phyloP scores from a whole-genome alignment of 2,329 filamentous ascomycete species.

The Pyrenophora graminea region DNA sequence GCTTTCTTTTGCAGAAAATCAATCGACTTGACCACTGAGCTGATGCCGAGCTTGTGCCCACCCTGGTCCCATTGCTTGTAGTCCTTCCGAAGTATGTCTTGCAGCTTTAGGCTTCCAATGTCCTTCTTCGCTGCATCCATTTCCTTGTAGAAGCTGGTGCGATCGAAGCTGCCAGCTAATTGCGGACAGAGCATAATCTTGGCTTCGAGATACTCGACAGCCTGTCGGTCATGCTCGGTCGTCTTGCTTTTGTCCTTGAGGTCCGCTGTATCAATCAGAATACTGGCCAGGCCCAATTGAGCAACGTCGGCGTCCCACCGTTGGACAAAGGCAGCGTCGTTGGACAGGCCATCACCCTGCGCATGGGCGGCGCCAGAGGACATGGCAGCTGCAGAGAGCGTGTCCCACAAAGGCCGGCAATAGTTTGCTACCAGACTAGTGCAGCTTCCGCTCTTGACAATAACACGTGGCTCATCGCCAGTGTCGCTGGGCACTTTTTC shows the following conservation, averaged over 20 bases:
- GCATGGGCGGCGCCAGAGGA: conserved; percentile 46
- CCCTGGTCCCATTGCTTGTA: conserved; percentile 75
- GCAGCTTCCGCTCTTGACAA: conserved; percentile 73
- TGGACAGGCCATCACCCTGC: conserved; percentile 45
- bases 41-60: conserved; percentile 65
- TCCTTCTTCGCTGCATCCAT: conserved; percentile 70
- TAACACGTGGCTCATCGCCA: conserved; percentile 60
- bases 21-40: conserved; percentile 66
- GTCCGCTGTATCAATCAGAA: conserved; percentile 74
- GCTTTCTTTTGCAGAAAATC: conserved; percentile 63
- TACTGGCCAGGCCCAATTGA: conserved; percentile 68
- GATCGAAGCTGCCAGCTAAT: conserved; percentile 54
- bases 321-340: conserved; percentile 40
- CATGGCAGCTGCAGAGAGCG: conserved; percentile 49
- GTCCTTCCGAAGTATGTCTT: conserved; percentile 77
- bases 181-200: conserved; percentile 51
- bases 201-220: conserved; percentile 63
- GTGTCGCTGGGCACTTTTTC: conserved; percentile 54
- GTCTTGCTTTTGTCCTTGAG: conserved; percentile 65
- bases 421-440: conserved; percentile 69
- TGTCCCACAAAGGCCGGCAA: conserved; percentile 62
- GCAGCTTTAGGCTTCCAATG: conserved; percentile 62
- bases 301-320: conserved; percentile 64
- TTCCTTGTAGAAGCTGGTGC: conserved; percentile 61
- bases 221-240: conserved; percentile 62